Conservation (phyloP, 306 rosid species). For the Citrullus colocynthis region DNA sequence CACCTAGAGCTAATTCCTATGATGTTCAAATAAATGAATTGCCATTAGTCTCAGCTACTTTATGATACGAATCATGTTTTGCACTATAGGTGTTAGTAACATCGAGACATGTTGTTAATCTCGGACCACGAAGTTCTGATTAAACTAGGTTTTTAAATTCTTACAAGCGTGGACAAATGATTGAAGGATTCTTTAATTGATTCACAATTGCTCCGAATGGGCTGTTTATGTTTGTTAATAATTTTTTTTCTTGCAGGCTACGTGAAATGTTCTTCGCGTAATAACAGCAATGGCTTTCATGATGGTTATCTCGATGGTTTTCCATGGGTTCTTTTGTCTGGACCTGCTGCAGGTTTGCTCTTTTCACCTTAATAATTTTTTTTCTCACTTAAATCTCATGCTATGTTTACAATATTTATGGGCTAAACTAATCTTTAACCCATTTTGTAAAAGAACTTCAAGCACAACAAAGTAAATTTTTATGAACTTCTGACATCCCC, state of each 20-base stretch:
- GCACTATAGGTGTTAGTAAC: neutral
- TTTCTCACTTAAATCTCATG: too few species aligned
- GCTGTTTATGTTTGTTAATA: too few species aligned
- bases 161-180: neutral
- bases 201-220: neutral
- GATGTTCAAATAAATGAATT: neutral
- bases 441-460: too few species aligned
- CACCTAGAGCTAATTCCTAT: neutral
- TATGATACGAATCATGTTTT: neutral
- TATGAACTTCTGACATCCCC: too few species aligned
- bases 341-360: constrained; percentile 39
- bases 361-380: neutral
- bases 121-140: neutral
- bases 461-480: too few species aligned
- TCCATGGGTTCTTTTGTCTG: constrained; percentile 28
- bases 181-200: neutral
- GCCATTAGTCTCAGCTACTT: neutral
- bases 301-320: neutral
- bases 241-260: neutral
- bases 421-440: too few species aligned
- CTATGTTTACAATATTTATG: too few species aligned
- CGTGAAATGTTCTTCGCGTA: neutral
- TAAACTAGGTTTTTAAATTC: neutral
- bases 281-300: neutral
- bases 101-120: neutral